Base-by-base conservation (phyloP, 139 green algal genomes). In the Chlorella sorokiniana region DNA sequence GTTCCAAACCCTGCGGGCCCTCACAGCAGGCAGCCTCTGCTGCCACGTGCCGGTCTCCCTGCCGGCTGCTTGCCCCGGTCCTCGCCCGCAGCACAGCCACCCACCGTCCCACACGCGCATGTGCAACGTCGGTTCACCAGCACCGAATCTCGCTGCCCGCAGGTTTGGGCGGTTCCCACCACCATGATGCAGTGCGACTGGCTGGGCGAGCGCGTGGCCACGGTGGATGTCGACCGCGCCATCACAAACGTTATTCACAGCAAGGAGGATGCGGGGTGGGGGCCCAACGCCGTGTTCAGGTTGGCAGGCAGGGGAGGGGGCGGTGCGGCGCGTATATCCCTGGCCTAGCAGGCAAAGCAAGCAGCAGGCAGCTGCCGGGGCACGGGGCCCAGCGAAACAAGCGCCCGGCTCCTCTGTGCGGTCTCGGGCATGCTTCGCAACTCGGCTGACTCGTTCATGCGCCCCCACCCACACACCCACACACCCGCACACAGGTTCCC, bases 131-230 rank as follows among this genome's bases (percentile, higher is more conserved):
- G n/a, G n/a, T n/a, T n/a, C n/a, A n/a, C n/a, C n/a, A n/a, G n/a
- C n/a, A n/a, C n/a, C n/a, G n/a, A n/a, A n/a, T n/a, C 16, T n/a
- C 29, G 10, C n/a, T 38, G 7, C 20, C 42, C 35, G 78, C 78
- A 98, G 92, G 95, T 97, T 52, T 78, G 88, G 94, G 94, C 90
- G 10, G 87, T 95, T 5, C 93, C 92, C 6, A 94, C 94, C 3
- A 94, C 84, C 6, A 84, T 88, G 69, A 97, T 98, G 94, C 78
- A 97, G 87, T 97, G 93, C 81, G 93, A 93, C 74, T 98, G 95
- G 95, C 90, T 98, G 81, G 95, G 95, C 1, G 95, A 98, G 92
- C 92, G 95, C 22, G 95, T 98, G 62, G 95, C 95, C 1, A 96
- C 93, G 0, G 94, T 98, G 51, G 93, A 98, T 65, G 89, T 96